Conservation (phyloP, 495 filamentous ascomycete genomes). For the Cladorrhinum samala region DNA sequence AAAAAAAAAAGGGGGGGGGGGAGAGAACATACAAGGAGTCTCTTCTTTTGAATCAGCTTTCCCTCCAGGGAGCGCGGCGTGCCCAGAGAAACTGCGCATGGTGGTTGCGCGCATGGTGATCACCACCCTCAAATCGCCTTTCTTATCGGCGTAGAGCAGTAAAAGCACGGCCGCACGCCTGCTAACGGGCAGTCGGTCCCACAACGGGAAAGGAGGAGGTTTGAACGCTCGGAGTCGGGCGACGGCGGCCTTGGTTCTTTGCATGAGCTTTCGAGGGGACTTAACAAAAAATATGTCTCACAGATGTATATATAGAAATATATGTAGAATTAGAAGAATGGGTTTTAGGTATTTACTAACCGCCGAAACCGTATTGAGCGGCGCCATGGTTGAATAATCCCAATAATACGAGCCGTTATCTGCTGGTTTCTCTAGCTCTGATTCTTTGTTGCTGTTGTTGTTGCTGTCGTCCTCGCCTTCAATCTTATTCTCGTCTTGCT, state of each 20-base stretch:
- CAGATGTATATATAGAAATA: not conserved
- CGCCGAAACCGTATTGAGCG: slow-evolving; percentile 49
- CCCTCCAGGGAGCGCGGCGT: slow-evolving; percentile 84
- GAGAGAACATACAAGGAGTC: slow-evolving; percentile 37
- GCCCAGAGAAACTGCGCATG: slow-evolving; percentile 60
- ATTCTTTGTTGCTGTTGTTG: slow-evolving; percentile 2
- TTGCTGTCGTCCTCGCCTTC: not conserved
- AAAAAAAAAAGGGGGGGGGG: not conserved
- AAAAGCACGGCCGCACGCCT: slow-evolving; percentile 78
- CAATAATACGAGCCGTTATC: slow-evolving; percentile 38
- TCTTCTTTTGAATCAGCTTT: slow-evolving; percentile 46
- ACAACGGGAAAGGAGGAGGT: slow-evolving; percentile 48
- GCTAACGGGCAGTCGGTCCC: slow-evolving; percentile 57
- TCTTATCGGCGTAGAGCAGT: slow-evolving; percentile 73
- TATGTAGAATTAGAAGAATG: slow-evolving; percentile 6
- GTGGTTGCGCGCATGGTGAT: slow-evolving; percentile 79
- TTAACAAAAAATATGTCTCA: not conserved
- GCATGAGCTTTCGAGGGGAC: slow-evolving; percentile 9
- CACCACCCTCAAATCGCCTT: slow-evolving; percentile 72
- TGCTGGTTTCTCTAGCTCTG: slow-evolving; percentile 10
- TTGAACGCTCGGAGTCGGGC: slow-evolving; percentile 67
- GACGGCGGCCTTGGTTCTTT: slow-evolving; percentile 57
- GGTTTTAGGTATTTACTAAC: slow-evolving; percentile 34
- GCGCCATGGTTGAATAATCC: slow-evolving; percentile 50
- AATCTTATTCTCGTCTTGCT: too few species aligned